These are phyloP conservation scores for Trichoderma brevicompactum DNA, from an alignment of 2,329 filamentous ascomycete genomes.

Conservation along the genomic window DNA sequence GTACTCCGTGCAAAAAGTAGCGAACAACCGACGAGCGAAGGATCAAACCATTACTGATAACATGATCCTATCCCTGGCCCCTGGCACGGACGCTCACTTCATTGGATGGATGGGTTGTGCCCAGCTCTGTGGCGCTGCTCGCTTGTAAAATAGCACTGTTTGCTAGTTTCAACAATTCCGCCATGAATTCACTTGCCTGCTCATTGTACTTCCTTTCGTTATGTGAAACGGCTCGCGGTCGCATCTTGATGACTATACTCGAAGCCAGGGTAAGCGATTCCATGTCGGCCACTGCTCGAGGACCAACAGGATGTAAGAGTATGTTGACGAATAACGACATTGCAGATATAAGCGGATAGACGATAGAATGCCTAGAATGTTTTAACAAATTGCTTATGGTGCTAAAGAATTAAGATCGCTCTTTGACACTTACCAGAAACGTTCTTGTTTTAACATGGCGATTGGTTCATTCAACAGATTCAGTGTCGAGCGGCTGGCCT, in stretches of 20 bases:
- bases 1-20: too few relatives aligned
- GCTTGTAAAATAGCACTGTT: background rate
- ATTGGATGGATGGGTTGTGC: background rate
- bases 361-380: background rate
- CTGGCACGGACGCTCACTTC: too few relatives aligned
- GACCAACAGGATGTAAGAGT: background rate
- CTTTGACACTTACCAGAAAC: background rate
- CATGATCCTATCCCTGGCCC: too few relatives aligned
- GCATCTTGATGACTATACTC: background rate
- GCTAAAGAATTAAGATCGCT: background rate
- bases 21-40: too few relatives aligned
- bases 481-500: slow-evolving; percentile 9
- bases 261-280: background rate
- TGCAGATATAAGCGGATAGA: background rate
- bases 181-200: background rate
- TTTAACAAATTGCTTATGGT: background rate
- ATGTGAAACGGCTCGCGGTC: background rate
- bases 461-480: background rate
- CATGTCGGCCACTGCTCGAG: background rate
- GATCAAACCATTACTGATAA: too few relatives aligned
- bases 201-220: background rate
- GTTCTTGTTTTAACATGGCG: background rate
- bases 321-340: slow-evolving; percentile 8
- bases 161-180: background rate
- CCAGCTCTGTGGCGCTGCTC: background rate